phyloP scores from a whole-genome alignment of 2,329 filamentous ascomycete species.

The Sclerotinia nivalis region DNA sequence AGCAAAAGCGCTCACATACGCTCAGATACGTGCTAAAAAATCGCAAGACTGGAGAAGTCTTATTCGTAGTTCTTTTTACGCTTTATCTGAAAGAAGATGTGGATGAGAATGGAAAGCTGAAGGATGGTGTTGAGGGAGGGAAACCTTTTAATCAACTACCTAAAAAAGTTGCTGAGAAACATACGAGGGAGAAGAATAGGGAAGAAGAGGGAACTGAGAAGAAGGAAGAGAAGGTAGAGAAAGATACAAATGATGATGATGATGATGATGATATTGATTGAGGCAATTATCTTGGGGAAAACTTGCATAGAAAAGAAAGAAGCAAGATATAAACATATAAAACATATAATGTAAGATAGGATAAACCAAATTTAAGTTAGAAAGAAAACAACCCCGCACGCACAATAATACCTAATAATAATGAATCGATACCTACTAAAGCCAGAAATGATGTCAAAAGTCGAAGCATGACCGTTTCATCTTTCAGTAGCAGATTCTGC shows the following conservation, averaged over 20 bases:
- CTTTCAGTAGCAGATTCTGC: background rate
- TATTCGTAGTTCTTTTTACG: constrained; percentile 80
- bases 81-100: constrained; percentile 69
- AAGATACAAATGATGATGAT: constrained; percentile 7
- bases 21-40: constrained; percentile 93
- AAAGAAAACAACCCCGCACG: background rate
- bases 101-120: constrained; percentile 58
- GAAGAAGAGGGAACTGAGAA: constrained; percentile 18
- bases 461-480: background rate
- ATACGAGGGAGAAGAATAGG: constrained; percentile 29
- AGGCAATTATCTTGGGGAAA: background rate
- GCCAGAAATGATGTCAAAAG: background rate
- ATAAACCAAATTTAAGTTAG: background rate
- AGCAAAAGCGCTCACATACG: constrained; percentile 66
- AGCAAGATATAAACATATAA: background rate
- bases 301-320: background rate
- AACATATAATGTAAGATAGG: constrained; percentile 3
- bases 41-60: constrained; percentile 67
- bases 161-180: constrained; percentile 24
- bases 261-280: constrained; percentile 16
- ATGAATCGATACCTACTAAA: background rate
- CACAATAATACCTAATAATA: background rate
- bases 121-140: constrained; percentile 42
- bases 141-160: constrained; percentile 34
- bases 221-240: constrained; percentile 26